phyloP scores from a whole-genome alignment of 192 early-diverging fungal species.

The Obelidium mucronatum region DNA sequence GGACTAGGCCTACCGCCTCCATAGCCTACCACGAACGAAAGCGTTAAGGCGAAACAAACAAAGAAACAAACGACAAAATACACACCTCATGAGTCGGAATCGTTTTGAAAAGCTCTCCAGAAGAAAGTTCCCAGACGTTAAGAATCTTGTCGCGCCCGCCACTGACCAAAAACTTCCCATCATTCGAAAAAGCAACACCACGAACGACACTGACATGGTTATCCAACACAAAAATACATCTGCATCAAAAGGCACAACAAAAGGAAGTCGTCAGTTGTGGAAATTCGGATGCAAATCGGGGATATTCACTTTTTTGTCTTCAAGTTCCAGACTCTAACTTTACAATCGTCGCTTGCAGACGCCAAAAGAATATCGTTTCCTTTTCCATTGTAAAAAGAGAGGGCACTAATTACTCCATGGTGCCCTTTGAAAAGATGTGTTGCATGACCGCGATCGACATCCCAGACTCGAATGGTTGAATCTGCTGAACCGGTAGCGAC shows the following conservation, averaged over 20 bases:
- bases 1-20: conserved; percentile 83
- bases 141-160: conserved; percentile 93
- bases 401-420: conserved; percentile 80
- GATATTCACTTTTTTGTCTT: conserved; percentile 65
- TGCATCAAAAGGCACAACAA: conserved; percentile 35
- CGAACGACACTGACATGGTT: conserved; percentile 92
- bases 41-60: neutral
- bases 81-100: conserved; percentile 88
- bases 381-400: conserved; percentile 80
- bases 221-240: conserved; percentile 75
- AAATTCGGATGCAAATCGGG: neutral
- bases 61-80: conserved; percentile 6
- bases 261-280: neutral
- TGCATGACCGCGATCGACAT: conserved; percentile 88
- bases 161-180: conserved; percentile 75
- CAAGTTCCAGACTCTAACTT: conserved; percentile 91
- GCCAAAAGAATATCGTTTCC: conserved; percentile 66
- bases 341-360: conserved; percentile 92
- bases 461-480: conserved; percentile 94
- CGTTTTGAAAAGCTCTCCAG: conserved; percentile 70
- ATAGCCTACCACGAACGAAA: conserved; percentile 53
- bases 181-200: conserved; percentile 80
- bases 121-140: conserved; percentile 84
- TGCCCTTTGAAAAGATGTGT: conserved; percentile 98
- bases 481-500: conserved; percentile 98